These are phyloP conservation scores for Gentiana straminea DNA, from an alignment of 257 asterid genomes.

Conservation along the genomic window DNA sequence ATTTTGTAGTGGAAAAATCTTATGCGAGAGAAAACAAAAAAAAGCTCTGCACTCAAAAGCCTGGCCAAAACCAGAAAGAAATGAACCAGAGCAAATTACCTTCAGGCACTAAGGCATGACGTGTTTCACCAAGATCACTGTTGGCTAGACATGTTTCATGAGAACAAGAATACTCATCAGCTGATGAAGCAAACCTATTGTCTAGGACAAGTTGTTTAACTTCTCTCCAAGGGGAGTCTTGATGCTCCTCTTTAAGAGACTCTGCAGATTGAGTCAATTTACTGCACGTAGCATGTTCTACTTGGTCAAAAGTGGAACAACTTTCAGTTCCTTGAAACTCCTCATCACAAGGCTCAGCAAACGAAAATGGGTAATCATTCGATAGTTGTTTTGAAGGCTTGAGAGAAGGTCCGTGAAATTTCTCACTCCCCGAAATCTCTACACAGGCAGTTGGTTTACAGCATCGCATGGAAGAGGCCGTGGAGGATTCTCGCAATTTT, in stretches of 20 bases:
- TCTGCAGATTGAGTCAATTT: conserved; percentile 10
- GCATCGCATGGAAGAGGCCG: too few relatives aligned
- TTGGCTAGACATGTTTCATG: conserved; percentile 9
- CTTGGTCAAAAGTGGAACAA: too few relatives aligned
- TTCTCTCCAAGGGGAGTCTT: conserved; percentile 52
- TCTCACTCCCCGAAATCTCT: too few relatives aligned
- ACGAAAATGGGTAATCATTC: too few relatives aligned
- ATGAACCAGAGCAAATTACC: background rate
- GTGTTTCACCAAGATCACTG: conserved; percentile 31
- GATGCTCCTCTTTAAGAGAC: conserved; percentile 35
- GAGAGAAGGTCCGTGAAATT: too few relatives aligned
- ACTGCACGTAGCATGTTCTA: too few relatives aligned
- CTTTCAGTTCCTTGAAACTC: too few relatives aligned
- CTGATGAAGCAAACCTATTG: conserved; percentile 12
- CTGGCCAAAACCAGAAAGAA: background rate
- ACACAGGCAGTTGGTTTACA: too few relatives aligned
- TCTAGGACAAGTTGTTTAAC: conserved; percentile 33
- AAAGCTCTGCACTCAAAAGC: too few relatives aligned
- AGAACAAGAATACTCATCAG: conserved; percentile 23
- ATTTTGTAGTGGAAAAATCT: background rate
- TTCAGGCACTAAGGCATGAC: background rate
- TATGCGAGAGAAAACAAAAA: background rate
- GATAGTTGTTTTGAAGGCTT: too few relatives aligned
- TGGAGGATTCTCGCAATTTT: too few relatives aligned
- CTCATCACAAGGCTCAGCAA: too few relatives aligned